phyloP scores from a whole-genome alignment of 768 basidiomycete species.

The Boletus subcaerulescens region DNA sequence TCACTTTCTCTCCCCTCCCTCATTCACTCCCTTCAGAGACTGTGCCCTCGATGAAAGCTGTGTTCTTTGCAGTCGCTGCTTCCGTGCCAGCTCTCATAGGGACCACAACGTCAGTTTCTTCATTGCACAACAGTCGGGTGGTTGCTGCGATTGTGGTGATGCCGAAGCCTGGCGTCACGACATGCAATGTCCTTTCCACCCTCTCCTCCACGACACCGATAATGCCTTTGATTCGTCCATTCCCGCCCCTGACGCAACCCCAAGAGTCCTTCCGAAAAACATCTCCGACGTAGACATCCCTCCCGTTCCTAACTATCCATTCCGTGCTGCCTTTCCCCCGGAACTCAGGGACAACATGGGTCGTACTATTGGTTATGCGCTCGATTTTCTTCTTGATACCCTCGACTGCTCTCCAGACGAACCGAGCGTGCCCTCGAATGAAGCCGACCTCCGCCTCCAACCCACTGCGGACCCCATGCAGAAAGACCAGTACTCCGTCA shows the following conservation, averaged over 20 bases:
- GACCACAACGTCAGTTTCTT: conserved; percentile 93
- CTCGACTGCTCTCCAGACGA: conserved; percentile 83
- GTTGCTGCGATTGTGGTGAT: conserved; percentile 96
- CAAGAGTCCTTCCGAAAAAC: conserved; percentile 40
- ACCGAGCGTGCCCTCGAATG: conserved; percentile 58
- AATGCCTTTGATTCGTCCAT: conserved; percentile 5
- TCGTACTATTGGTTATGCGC: conserved; percentile 67
- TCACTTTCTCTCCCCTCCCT: conserved; percentile 1
- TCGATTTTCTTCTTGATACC: conserved; percentile 83
- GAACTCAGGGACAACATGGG: conserved; percentile 74
- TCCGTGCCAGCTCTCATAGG: conserved; percentile 80
- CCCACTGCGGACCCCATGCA: conserved; percentile 75
- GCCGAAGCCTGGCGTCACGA: conserved; percentile 77
- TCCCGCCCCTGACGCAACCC: conserved; percentile 36
- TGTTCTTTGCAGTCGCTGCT: conserved; percentile 87
- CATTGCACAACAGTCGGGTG: conserved; percentile 86
- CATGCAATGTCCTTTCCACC: conserved; percentile 73
- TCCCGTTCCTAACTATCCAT: conserved; percentile 57
- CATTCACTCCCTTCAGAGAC: conserved; percentile 51
- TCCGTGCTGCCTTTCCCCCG: conserved; percentile 52
- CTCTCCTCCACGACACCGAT: conserved; percentile 39
- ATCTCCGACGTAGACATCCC: conserved; percentile 50
- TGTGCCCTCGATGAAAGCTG: conserved; percentile 89
- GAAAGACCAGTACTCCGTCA: conserved; percentile 75
- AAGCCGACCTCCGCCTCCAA: conserved; percentile 69